Conservation (phyloP, 2,329 filamentous ascomycete species). For the Sporothrix euskadiensis region DNA sequence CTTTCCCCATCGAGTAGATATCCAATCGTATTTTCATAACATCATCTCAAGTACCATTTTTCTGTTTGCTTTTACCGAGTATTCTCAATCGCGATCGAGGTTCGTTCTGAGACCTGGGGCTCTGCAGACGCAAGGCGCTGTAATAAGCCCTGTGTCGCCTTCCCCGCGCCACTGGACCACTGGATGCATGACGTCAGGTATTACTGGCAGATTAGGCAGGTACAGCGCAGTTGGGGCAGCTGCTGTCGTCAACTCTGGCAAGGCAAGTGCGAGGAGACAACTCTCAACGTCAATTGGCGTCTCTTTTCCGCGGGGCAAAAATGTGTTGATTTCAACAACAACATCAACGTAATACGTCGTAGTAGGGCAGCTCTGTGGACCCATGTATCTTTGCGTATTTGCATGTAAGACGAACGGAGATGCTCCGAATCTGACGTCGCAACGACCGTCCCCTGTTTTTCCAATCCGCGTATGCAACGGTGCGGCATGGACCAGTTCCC, state of each 20-base stretch:
- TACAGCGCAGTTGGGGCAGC: not conserved
- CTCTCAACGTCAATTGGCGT: not conserved
- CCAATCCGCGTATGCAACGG: not conserved
- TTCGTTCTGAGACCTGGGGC: not conserved
- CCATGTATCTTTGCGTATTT: not conserved
- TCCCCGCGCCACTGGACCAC: not conserved
- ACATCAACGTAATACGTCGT: not conserved
- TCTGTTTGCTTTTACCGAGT: not conserved
- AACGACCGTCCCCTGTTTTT: not conserved
- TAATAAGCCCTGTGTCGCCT: not conserved
- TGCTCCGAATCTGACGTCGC: not conserved
- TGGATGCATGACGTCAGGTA: slow-evolving; percentile 2
- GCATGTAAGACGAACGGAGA: not conserved
- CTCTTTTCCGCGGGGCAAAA: not conserved
- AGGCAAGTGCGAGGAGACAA: not conserved
- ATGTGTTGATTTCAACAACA: not conserved
- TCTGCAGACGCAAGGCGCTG: not conserved
- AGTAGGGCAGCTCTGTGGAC: not conserved
- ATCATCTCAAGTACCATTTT: not conserved
- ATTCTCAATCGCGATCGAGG: not conserved
- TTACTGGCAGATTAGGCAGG: not conserved
- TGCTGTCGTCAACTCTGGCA: not conserved
- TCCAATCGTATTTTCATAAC: not conserved
- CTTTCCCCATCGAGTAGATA: not conserved
- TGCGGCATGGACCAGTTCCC: not conserved